Evolutionary conservation across 495 filamentous ascomycete genomes (phyloP), one percentile per base, ranked within the genome.

Genomic region (Usnea hakonensis): DNA sequence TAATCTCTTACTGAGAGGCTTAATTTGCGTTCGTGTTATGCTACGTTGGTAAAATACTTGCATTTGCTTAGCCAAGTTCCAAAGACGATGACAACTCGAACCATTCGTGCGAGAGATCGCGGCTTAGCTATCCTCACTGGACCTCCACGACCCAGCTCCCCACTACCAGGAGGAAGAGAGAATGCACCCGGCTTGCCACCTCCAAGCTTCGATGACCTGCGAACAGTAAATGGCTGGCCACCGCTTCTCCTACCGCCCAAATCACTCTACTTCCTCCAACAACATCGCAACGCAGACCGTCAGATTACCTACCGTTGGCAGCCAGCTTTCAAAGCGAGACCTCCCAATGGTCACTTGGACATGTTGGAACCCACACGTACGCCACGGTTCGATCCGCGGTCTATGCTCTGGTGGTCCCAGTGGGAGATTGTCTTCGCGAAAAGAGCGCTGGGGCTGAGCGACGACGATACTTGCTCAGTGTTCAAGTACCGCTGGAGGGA

Each of bases 371-470:
- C 48, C 17, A 1, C 16, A 13, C 28, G 48, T 28, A 33, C 1
- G 5, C 48, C 48, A 1, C 30, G 6, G 10, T 52, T 52, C 48
- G 48, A 52, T n/a, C 48, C 48, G 0, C 48, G 48, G 9, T 52
- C 28, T 9, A 52, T 52, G 48, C 48, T 52, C 6, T 52, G 48
- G 48, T 52, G 28, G 26, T 52, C 48, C 26, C 48, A 52, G 28
- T 52, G 48, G 48, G 48, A 52, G 28, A 52, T 52, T 52, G 28
- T 52, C 2, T 52, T 52, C 14, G 48, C 48, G 28, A 52, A 52
- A 6, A 52, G 32, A 19, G 48, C 32, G 48, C 0, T 52, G 14
- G 4, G 28, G 13, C 21, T 52, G 48, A 52, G 48, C 16, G 48
- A 52, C 28, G 48, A 26, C 16, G 48, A 52, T 19, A 52, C 48